Conservation (phyloP, 371 early-diverging fungal species). For the Blastocladiella emersonii region DNA sequence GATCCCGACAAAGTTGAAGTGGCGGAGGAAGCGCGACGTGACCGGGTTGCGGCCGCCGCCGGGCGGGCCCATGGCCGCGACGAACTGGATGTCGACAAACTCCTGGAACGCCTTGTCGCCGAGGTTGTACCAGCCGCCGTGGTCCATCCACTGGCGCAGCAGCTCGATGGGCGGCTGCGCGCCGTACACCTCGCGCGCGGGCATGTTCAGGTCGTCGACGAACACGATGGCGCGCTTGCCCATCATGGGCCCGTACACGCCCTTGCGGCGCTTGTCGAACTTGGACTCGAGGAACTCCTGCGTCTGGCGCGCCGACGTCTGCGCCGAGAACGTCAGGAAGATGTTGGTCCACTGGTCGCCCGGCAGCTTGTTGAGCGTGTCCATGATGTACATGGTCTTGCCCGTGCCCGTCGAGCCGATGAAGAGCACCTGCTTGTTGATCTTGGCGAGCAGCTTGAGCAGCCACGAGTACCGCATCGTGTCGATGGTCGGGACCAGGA, state of each 20-base stretch:
- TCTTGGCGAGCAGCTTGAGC: constrained; percentile 26
- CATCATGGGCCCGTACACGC: constrained; percentile 40
- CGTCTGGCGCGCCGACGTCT: constrained; percentile 36
- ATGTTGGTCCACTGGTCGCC: constrained; percentile 25
- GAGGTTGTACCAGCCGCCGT: constrained; percentile 40
- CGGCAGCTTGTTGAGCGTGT: constrained; percentile 28
- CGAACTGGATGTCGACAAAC: constrained; percentile 37
- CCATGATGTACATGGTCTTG: constrained; percentile 39
- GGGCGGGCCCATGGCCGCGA: constrained; percentile 41
- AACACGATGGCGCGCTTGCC: constrained; percentile 35
- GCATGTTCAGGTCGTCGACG: constrained; percentile 46
- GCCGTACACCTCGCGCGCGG: constrained; percentile 33
- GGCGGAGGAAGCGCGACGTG: constrained; percentile 33
- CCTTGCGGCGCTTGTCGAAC: constrained; percentile 41
- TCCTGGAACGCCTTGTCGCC: constrained; percentile 35
- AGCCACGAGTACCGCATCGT: constrained; percentile 34
- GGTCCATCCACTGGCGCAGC: constrained; percentile 40
- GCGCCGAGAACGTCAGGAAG: constrained; percentile 36
- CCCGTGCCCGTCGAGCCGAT: constrained; percentile 43
- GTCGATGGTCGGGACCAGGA: constrained; percentile 42
- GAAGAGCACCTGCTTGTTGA: constrained; percentile 30
- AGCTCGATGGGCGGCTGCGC: constrained; percentile 46
- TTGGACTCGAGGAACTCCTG: constrained; percentile 41
- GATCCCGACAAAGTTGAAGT: constrained; percentile 33
- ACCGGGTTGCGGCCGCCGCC: constrained; percentile 44